These are phyloP conservation scores for Ogataea nonfermentans DNA, from an alignment of 805 yeast species.

Conservation along the genomic window DNA sequence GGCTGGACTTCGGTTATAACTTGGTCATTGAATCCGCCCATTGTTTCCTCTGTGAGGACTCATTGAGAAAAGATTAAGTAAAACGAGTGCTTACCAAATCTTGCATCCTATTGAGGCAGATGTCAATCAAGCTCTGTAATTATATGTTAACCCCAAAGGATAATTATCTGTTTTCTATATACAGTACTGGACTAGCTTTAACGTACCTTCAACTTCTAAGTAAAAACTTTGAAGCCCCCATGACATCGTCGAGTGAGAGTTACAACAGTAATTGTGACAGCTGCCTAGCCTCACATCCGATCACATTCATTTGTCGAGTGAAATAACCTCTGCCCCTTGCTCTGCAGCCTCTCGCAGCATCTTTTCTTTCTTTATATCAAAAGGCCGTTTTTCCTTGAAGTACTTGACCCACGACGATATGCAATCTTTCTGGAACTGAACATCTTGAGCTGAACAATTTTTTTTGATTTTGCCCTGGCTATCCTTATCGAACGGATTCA, in stretches of 20 bases:
- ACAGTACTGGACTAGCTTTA: not conserved
- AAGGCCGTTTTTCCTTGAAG: slow-evolving; percentile 85
- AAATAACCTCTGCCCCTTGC: slow-evolving; percentile 50
- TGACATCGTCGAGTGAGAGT: too few species aligned
- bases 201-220: too few species aligned
- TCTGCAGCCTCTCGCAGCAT: slow-evolving; percentile 70
- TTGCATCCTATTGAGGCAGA: too few species aligned
- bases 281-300: not conserved
- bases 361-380: slow-evolving; percentile 66
- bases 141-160: too few species aligned
- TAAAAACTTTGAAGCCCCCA: too few species aligned
- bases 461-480: slow-evolving; percentile 45
- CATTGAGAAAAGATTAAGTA: too few species aligned
- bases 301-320: not conserved
- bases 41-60: too few species aligned
- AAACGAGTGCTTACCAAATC: too few species aligned
- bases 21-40: too few species aligned
- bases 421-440: slow-evolving; percentile 69
- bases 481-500: slow-evolving; percentile 63
- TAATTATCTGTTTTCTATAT: slow-evolving; percentile 2
- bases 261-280: too few species aligned
- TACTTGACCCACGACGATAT: slow-evolving; percentile 85
- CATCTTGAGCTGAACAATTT: slow-evolving; percentile 56
- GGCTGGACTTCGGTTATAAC: too few species aligned
- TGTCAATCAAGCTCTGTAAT: too few species aligned